Base-by-base conservation (phyloP, 164 flowering plant species). In the Akebia trifoliata region DNA sequence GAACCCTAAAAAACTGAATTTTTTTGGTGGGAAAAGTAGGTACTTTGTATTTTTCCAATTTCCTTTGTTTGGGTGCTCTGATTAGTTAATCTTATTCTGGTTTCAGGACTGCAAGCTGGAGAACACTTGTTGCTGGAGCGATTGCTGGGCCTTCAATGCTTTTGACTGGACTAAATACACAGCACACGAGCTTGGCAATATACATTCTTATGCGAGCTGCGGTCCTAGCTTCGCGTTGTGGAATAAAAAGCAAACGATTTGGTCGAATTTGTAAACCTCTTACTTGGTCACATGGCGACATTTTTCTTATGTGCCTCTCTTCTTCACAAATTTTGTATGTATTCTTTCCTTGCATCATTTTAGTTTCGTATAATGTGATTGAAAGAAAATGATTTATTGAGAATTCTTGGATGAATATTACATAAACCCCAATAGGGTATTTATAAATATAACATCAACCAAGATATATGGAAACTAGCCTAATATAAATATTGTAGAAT, bases 191-290 rank as follows among this genome's bases (percentile, higher is more conserved):
- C 72, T 78, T 93, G 82, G 96, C 98, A 25, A 79, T 93, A 28
- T 93, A 93, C 72, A 93, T 90, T 38, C 72, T 93, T 29, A 85
- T 89, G 96, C 94, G 98, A 11, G 98, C 98, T 66, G 80, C 88
- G 30, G 98, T 93, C n/a, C 61, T 93, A 63, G 97, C 98, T n/a
- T 78, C 98, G 3, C 95, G 98, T 0, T 93, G 98, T 74, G 98
- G 98, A 47, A 89, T 93, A 25, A 93, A 93, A 59, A 93, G 98
- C 76, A 79, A 78, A 58, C 72, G 86, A 20, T 90, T 89, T 75
- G 94, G 97, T 48, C 64, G 49, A 31, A 56, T 84, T 43, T 93
- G 97, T 67, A 89, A 83, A 67, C 98, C 98, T 45, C 77, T 92
- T 32, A 81, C 95, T 35, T 92, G 98, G 98, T 64, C 82, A 12